Conservation (phyloP, 805 yeast genomes). For the baker's yeast (Saccharomyces cerevisiae) region DNA sequence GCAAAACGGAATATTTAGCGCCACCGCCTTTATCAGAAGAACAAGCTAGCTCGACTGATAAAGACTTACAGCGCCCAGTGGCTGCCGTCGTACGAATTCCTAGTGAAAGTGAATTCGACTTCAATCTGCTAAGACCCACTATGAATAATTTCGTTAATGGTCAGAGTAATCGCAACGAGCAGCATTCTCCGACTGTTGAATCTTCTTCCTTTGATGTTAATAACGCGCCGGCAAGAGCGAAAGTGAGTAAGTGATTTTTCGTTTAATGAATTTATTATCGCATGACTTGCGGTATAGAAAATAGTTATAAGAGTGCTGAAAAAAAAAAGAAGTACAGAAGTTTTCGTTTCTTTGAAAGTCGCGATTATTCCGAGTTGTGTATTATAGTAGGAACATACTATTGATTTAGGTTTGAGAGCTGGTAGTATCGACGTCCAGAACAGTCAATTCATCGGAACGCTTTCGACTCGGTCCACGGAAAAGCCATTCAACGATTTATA, state of each 20-base stretch:
- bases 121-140: neutral
- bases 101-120: conserved; percentile 1
- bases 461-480: neutral
- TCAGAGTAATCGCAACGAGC: neutral
- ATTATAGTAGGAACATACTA: neutral
- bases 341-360: neutral
- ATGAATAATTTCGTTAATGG: neutral
- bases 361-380: neutral
- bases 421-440: neutral
- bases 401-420: neutral
- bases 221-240: neutral
- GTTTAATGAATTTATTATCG: neutral
- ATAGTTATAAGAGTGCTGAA: neutral
- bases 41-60: conserved; percentile 49
- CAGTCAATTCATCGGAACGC: neutral
- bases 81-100: conserved; percentile 13
- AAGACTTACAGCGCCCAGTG: conserved; percentile 15
- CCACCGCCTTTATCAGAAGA: conserved; percentile 13
- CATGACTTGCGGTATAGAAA: neutral
- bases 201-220: neutral
- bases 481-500: neutral
- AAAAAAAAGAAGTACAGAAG: neutral
- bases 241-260: neutral
- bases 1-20: conserved; percentile 18
- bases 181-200: neutral